phyloP scores from a whole-genome alignment of 768 basidiomycete genomes.

The Kwoniella newhampshirensis region DNA sequence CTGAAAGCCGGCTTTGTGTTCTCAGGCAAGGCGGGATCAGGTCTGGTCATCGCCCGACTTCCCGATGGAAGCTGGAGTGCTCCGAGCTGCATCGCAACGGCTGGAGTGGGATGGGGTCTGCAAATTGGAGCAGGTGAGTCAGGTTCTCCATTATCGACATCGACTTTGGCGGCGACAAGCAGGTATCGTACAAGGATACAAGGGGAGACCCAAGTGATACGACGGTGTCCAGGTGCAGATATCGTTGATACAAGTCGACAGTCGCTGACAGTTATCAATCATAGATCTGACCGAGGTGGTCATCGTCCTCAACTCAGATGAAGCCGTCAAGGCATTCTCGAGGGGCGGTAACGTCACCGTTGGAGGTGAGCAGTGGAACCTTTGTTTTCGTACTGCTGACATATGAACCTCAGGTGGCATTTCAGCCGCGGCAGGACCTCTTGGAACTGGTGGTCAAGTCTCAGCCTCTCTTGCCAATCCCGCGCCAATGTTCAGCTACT shows the following conservation, averaged over 20 bases:
- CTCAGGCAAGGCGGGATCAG: slow-evolving; percentile 90
- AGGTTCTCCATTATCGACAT: slow-evolving; percentile 54
- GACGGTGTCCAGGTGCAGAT: not conserved
- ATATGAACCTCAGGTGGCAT: slow-evolving; percentile 37
- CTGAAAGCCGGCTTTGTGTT: slow-evolving; percentile 87
- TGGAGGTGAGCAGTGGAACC: slow-evolving; percentile 62
- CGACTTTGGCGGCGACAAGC: not conserved
- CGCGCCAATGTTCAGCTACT: slow-evolving; percentile 95
- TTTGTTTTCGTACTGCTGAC: not conserved
- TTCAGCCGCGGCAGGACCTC: slow-evolving; percentile 79
- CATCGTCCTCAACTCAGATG: slow-evolving; percentile 93
- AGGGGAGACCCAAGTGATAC: too few relatives aligned
- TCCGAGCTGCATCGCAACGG: slow-evolving; percentile 94
- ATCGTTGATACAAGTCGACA: too few relatives aligned
- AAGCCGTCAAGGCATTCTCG: slow-evolving; percentile 92
- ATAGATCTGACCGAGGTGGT: slow-evolving; percentile 70
- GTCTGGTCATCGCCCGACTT: slow-evolving; percentile 84
- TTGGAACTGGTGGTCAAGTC: slow-evolving; percentile 89
- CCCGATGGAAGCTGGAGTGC: slow-evolving; percentile 97
- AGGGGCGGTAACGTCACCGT: slow-evolving; percentile 94
- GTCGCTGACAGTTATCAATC: slow-evolving; percentile 8
- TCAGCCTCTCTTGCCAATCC: slow-evolving; percentile 75
- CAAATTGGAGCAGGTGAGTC: slow-evolving; percentile 88
- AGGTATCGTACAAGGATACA: too few relatives aligned
- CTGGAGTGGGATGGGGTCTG: slow-evolving; percentile 61